Conservation (phyloP, 345 rosid genomes). For the Erysimum cheiranthoides region DNA sequence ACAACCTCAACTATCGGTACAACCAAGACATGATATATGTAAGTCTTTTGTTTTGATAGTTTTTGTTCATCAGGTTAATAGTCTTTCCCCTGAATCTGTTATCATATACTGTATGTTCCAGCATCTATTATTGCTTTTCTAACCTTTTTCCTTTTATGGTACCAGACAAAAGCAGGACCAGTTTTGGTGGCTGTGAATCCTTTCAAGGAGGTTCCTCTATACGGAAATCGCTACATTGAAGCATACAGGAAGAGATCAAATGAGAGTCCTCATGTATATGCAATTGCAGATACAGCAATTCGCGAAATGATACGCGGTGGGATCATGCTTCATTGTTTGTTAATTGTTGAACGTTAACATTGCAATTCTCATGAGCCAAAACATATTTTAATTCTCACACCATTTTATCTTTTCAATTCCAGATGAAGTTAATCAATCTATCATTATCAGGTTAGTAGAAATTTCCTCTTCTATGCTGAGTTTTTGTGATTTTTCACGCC, state of each 20-base stretch:
- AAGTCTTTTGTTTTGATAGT: conserved; percentile 50
- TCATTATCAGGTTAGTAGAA: conserved; percentile 89
- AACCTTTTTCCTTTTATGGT: conserved; percentile 33
- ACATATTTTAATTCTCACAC: conserved; percentile 35
- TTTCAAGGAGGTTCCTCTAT: conserved; percentile 85
- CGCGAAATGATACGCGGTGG: conserved; percentile 97
- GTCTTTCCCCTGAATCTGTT: conserved; percentile 30
- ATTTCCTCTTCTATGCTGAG: conserved; percentile 5
- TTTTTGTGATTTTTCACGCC: conserved; percentile 9
- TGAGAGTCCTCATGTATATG: conserved; percentile 94
- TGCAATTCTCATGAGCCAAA: conserved; percentile 11
- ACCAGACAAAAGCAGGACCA: conserved; percentile 98
- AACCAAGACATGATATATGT: conserved; percentile 91
- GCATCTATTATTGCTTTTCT: conserved; percentile 24
- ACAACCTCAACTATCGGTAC: conserved; percentile 89
- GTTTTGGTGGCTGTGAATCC: conserved; percentile 97
- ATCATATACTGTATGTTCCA: not conserved
- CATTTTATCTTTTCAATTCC: conserved; percentile 47
- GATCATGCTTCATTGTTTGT: conserved; percentile 36
- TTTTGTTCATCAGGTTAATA: not conserved
- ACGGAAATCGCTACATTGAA: conserved; percentile 80
- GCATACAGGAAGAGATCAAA: conserved; percentile 79
- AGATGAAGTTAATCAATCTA: conserved; percentile 99
- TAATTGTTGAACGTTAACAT: conserved; percentile 4
- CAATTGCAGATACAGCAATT: conserved; percentile 94